Percentiles rank a stretch among this genome's conserved stretches.
phyloP scores from a whole-genome alignment of 768 basidiomycete species.

The Termitomyces sp. region DNA sequence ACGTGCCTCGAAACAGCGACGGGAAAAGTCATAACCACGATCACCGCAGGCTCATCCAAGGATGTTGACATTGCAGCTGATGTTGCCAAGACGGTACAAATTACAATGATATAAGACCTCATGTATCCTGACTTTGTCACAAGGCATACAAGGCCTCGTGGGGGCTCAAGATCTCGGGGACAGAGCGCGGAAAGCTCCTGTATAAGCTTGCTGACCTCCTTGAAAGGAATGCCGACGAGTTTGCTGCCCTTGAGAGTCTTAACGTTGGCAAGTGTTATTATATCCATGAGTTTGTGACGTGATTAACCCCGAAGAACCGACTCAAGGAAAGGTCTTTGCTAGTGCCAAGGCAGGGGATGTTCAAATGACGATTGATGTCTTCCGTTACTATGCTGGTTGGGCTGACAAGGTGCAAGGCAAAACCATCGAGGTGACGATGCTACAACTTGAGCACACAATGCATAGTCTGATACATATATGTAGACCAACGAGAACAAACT shows the following conservation, averaged over 20 bases:
- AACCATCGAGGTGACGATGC: constrained; percentile 48
- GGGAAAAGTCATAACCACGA: constrained; percentile 51
- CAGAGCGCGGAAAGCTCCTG: constrained; percentile 24
- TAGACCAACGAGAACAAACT: constrained; percentile 27
- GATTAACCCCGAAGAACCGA: not conserved
- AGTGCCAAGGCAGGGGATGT: constrained; percentile 48
- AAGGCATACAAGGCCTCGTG: constrained; percentile 52
- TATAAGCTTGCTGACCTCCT: constrained; percentile 31
- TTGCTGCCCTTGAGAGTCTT: constrained; percentile 26
- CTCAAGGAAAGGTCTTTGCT: constrained; percentile 51
- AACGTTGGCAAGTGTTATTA: constrained; percentile 20
- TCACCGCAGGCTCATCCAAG: constrained; percentile 51
- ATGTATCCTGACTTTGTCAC: not conserved
- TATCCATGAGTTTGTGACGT: not conserved
- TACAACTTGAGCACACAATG: no score
- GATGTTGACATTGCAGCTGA: constrained; percentile 68
- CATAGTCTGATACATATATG: not conserved
- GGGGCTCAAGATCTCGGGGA: constrained; percentile 58
- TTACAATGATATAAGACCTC: not conserved
- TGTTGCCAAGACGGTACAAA: constrained; percentile 46
- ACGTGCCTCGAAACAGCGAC: constrained; percentile 34
- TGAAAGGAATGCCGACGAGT: constrained; percentile 24
- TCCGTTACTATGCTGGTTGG: constrained; percentile 83
- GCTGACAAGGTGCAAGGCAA: constrained; percentile 79
- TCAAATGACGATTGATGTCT: constrained; percentile 36